A percentile compares a stretch with the other conserved stretches of the same genome.
Evolutionary conservation across 2,329 filamentous ascomycete genomes (phyloP).

Genomic region (Basipetospora chlamydospora): DNA sequence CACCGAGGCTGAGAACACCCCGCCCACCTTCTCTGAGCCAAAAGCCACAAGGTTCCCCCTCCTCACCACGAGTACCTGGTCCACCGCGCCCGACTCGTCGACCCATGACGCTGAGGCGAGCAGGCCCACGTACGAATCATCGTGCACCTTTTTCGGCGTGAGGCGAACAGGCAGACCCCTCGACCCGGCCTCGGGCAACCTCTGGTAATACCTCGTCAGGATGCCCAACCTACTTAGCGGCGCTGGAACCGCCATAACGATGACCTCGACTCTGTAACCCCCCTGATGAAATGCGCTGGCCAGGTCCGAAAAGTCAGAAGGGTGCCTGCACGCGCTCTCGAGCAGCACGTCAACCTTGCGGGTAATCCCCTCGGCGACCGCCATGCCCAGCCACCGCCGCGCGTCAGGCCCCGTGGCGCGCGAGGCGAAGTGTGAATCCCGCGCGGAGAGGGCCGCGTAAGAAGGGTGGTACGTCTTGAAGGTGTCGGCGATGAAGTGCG

Average conservation of each 20-base stretch:
- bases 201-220: slow-evolving; percentile 22
- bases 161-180: slow-evolving; percentile 22
- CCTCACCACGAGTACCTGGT: slow-evolving; percentile 24
- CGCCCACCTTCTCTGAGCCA: slow-evolving; percentile 8
- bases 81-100: slow-evolving; percentile 15
- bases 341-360: slow-evolving; percentile 22
- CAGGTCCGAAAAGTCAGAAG: slow-evolving; percentile 24
- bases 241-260: slow-evolving; percentile 26
- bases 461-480: slow-evolving; percentile 33
- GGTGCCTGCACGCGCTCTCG: slow-evolving; percentile 30
- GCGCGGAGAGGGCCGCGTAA: slow-evolving; percentile 18
- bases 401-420: slow-evolving; percentile 25
- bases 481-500: slow-evolving; percentile 32
- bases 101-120: slow-evolving; percentile 21
- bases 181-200: slow-evolving; percentile 19
- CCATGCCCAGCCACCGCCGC: slow-evolving; percentile 27
- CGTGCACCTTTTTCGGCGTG: slow-evolving; percentile 28
- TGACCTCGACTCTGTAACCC: slow-evolving; percentile 24
- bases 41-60: slow-evolving; percentile 22
- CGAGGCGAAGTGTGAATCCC: slow-evolving; percentile 17
- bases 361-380: slow-evolving; percentile 18
- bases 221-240: slow-evolving; percentile 27
- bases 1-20: slow-evolving; percentile 7
- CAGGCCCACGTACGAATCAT: slow-evolving; percentile 28
- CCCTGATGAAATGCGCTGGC: slow-evolving; percentile 17